phyloP scores from a whole-genome alignment of 768 basidiomycete genomes.

The Fistulinella prunicolor region DNA sequence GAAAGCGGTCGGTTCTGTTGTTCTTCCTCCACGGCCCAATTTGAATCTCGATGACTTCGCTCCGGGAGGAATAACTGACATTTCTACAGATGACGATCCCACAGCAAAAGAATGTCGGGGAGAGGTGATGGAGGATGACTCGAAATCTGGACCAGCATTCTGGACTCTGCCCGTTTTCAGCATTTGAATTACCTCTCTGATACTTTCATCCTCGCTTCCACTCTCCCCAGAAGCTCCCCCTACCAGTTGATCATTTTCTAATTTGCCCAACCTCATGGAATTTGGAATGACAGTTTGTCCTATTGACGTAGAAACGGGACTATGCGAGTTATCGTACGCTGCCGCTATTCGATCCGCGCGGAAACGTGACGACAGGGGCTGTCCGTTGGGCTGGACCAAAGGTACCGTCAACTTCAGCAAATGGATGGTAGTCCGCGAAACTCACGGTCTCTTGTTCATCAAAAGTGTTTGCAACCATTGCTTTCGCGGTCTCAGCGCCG shows the following conservation, averaged over 20 bases:
- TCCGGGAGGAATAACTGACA: slow-evolving; percentile 12
- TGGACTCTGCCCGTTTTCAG: slow-evolving; percentile 49
- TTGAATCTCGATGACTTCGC: slow-evolving; percentile 49
- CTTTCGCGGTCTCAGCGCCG: slow-evolving; percentile 50
- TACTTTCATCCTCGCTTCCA: slow-evolving; percentile 48
- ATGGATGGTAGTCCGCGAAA: slow-evolving; percentile 3
- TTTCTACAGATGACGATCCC: not conserved
- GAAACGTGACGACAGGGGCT: slow-evolving; percentile 60
- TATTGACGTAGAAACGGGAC: slow-evolving; percentile 37
- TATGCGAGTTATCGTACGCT: slow-evolving; percentile 44
- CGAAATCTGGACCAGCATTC: slow-evolving; percentile 50
- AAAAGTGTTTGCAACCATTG: slow-evolving; percentile 47
- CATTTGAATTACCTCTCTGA: slow-evolving; percentile 52
- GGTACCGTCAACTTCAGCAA: slow-evolving; percentile 1
- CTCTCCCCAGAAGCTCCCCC: slow-evolving; percentile 52
- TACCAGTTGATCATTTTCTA: slow-evolving; percentile 49
- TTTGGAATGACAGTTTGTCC: slow-evolving; percentile 43
- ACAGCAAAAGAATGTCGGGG: not conserved
- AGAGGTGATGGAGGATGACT: not conserved
- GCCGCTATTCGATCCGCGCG: slow-evolving; percentile 55
- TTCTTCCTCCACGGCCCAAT: slow-evolving; percentile 19
- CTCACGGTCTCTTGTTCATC: slow-evolving; percentile 45
- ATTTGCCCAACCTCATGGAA: slow-evolving; percentile 54
- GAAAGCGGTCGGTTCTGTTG: slow-evolving; percentile 12
- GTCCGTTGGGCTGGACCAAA: slow-evolving; percentile 37